phyloP scores from a whole-genome alignment of 495 filamentous ascomycete genomes.

The Podospora pseudopauciseta region DNA sequence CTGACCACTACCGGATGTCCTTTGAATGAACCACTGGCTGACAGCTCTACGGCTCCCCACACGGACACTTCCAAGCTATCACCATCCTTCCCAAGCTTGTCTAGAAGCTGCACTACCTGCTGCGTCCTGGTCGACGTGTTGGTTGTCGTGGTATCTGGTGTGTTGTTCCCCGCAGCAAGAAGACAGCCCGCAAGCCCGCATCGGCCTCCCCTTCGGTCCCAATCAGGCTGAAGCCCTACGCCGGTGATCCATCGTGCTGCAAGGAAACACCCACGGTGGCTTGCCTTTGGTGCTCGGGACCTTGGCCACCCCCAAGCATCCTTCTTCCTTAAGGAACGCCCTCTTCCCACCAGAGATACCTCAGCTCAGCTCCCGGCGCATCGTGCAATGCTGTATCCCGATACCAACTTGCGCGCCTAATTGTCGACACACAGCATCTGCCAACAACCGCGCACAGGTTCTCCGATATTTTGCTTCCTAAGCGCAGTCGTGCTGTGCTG shows the following conservation, averaged over 20 bases:
- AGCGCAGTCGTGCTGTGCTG: conserved; percentile 16
- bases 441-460: conserved; percentile 13
- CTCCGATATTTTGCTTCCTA: not conserved
- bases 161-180: conserved; percentile 18
- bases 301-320: conserved; percentile 4
- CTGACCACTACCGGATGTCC: conserved; percentile 6
- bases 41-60: conserved; percentile 15
- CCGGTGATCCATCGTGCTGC: conserved; percentile 21
- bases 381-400: conserved; percentile 9
- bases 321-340: conserved; percentile 4
- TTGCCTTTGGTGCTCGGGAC: conserved; percentile 1
- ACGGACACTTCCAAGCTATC: conserved; percentile 16
- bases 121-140: not conserved
- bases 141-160: conserved; percentile 17
- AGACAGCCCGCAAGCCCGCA: conserved; percentile 6
- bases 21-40: conserved; percentile 19
- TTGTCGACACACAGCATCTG: conserved; percentile 7
- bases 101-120: not conserved
- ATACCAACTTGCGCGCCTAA: conserved; percentile 1
- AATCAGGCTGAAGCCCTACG: conserved; percentile 24
- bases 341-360: conserved; percentile 3
- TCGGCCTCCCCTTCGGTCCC: conserved; percentile 10
- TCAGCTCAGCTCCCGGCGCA: conserved; percentile 9
- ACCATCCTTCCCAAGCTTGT: not conserved
- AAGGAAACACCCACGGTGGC: conserved; percentile 11